Base-by-base conservation (phyloP, 805 yeast species). In the Brettanomyces naardenensis region DNA sequence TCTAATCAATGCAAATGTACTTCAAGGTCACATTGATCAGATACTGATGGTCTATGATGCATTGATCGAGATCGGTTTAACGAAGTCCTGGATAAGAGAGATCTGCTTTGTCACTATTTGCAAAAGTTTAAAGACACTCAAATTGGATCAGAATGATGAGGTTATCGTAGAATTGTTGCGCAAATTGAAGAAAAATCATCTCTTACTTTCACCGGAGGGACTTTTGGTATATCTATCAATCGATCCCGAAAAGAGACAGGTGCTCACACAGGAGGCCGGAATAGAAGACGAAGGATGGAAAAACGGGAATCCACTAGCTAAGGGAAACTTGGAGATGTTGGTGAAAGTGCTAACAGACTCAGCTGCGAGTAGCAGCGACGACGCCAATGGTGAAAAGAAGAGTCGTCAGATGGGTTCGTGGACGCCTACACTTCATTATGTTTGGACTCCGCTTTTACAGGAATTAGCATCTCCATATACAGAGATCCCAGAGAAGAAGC, bases 81-180 rank as follows among this genome's bases (percentile, higher is more conserved):
- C 63, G 26, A 90, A 89, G 55, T 73, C 84, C 1, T 89, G 97
- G 97, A 71, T 89, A 30, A 66, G 94, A 43, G 96, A 90, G 58
- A 76, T 94, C 3, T 69, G 86, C 29, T 67, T 84, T 49, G 84
- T 69, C 51, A 82, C 94, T 1, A 63, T 89, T 33, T 75, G 71
- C 47, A 78, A 73, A 37, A 67, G 81, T 3, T 47, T 75, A n/a
- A 47, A 25, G 21, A 39, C 39, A 44, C 32, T 54, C 48, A 7
- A 52, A 42, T 28, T 56, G 48, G 2, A 40, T 43, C 23, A 40
- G 17, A 35, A 43, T 29, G 43, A 38, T 9, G 26, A 38, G 3
- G 38, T 55, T 4, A 17, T 54, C 7, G 43, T 50, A 0, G 35
- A 38, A n/a, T 18, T 60, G 10, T 33, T 84, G 36, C 52, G 58